Evolutionary conservation across 2,329 filamentous ascomycete species (phyloP).

Genomic region (Diaporthe nobilis): DNA sequence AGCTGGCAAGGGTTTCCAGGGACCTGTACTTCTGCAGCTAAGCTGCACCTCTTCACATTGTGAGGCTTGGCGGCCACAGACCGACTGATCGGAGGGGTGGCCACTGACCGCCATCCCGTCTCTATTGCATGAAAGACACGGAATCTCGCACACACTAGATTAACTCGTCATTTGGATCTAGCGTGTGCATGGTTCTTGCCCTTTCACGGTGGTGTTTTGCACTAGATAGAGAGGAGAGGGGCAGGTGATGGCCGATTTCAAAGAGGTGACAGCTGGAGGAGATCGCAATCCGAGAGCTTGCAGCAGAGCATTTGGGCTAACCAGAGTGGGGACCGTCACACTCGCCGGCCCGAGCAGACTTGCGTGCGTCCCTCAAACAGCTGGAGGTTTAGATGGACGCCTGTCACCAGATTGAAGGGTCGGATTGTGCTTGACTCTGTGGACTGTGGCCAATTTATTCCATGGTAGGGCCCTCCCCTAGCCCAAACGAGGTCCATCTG

Average conservation of each 20-base stretch:
- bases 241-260: slow-evolving; percentile 2
- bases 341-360: slow-evolving; percentile 20
- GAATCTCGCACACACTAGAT: slow-evolving; percentile 33
- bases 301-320: slow-evolving; percentile 35
- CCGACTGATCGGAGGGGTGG: slow-evolving; percentile 20
- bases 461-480: not conserved
- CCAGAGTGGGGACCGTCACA: slow-evolving; percentile 21
- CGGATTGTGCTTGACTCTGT: not conserved
- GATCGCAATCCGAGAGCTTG: slow-evolving; percentile 38
- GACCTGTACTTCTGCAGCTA: slow-evolving; percentile 36
- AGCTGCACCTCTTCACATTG: slow-evolving; percentile 35
- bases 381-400: slow-evolving; percentile 28
- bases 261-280: slow-evolving; percentile 33
- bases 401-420: slow-evolving; percentile 31
- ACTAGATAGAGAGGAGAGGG: slow-evolving; percentile 28
- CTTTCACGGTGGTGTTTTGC: slow-evolving; percentile 22
- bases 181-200: slow-evolving; percentile 12
- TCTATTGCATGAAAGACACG: slow-evolving; percentile 29
- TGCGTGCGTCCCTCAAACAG: slow-evolving; percentile 18
- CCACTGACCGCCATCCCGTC: slow-evolving; percentile 39
- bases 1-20: slow-evolving; percentile 33
- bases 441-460: not conserved
- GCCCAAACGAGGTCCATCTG: not conserved
- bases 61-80: slow-evolving; percentile 37
- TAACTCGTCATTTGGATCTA: slow-evolving; percentile 27